These are phyloP conservation scores for Stygiomarasmius scandens DNA, from an alignment of 1,284 basidiomycete species.

Conservation along the genomic window DNA sequence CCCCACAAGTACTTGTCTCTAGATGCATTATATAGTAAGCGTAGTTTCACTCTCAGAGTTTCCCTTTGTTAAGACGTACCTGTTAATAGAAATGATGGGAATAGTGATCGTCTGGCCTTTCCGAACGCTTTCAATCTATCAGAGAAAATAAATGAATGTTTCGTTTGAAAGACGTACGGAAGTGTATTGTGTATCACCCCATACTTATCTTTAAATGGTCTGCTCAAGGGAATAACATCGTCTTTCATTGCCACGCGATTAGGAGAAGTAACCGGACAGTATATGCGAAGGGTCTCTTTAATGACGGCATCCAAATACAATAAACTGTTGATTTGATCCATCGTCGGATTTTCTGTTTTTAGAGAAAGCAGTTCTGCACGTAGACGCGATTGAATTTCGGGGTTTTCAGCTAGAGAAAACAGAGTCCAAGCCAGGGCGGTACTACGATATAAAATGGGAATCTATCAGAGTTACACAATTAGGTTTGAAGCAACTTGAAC, in stretches of 20 bases:
- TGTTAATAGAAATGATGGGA: constrained; percentile 43
- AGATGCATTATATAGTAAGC: too few relatives aligned
- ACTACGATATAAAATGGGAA: constrained; percentile 33
- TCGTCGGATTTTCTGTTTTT: constrained; percentile 52
- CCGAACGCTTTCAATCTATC: constrained; percentile 31
- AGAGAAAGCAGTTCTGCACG: constrained; percentile 64
- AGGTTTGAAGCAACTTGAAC: neutral
- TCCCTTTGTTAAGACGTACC: too few relatives aligned
- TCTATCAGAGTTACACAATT: too few relatives aligned
- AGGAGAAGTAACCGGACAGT: constrained; percentile 60
- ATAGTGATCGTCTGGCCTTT: constrained; percentile 40
- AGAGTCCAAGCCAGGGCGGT: constrained; percentile 64
- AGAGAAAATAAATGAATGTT: constrained; percentile 16
- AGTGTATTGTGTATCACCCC: constrained; percentile 31
- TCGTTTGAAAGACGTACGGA: constrained; percentile 26
- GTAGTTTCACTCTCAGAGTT: too few relatives aligned
- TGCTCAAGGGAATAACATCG: constrained; percentile 57
- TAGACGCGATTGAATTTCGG: constrained; percentile 63
- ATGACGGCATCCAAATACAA: constrained; percentile 70
- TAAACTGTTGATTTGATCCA: constrained; percentile 61
- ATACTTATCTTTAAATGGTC: constrained; percentile 43
- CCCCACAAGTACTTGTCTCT: constrained; percentile 48
- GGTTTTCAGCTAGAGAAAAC: constrained; percentile 58
- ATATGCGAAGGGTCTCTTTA: constrained; percentile 69
- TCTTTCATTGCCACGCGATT: constrained; percentile 54